Base-by-base conservation (phyloP, 768 basidiomycete genomes). In the Lactarius quietus region DNA sequence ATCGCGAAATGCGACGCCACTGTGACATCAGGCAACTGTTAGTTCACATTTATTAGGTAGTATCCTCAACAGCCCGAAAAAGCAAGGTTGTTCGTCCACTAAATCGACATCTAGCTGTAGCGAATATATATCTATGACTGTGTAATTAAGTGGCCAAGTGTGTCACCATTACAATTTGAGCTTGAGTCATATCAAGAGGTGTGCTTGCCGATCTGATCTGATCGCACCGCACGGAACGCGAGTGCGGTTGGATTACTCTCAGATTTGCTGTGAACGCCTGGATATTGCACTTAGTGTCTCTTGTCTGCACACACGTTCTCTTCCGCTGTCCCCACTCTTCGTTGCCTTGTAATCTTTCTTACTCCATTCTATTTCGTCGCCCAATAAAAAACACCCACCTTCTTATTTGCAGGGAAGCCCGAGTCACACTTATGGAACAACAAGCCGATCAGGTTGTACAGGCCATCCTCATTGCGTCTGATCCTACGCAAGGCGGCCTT, bases 381-480 rank as follows among this genome's bases (percentile, higher is more conserved):
- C 35, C 51, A 62, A 62, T 61, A 66, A 63, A 57, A n/a, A 45
- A 12, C 61, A 26, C 31, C 53, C 63, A 39, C 51, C 20, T 63
- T 57, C 59, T 55, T 38, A 23, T 54, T 55, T 55, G 28, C 66
- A 66, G 56, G 69, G 60, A 66, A 65, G 65, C 65, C 39, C 43
- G 57, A 57, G 33, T 33, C 58, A 56, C 59, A 62, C 72, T 26
- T 39, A 92, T 92, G 91, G 87, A 91, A 41, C 86, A 84, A 72
- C 86, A 90, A 78, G 81, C 89, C 71, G 84, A 88, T 70, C 88
- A 85, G 74, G 81, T 91, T 68, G 86, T 90, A 20, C 89, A 88
- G 77, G 95, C 95, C 56, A 93, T 95, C 76, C 79, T 83, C 73
- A 89, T 96, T 78, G 95, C 94, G 58, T 90, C 90, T 66, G 89